Percentiles rank a stretch among this genome's conserved stretches.
phyloP scores from a whole-genome alignment of 106 monocot genomes.

The Xerophyta viscosa region DNA sequence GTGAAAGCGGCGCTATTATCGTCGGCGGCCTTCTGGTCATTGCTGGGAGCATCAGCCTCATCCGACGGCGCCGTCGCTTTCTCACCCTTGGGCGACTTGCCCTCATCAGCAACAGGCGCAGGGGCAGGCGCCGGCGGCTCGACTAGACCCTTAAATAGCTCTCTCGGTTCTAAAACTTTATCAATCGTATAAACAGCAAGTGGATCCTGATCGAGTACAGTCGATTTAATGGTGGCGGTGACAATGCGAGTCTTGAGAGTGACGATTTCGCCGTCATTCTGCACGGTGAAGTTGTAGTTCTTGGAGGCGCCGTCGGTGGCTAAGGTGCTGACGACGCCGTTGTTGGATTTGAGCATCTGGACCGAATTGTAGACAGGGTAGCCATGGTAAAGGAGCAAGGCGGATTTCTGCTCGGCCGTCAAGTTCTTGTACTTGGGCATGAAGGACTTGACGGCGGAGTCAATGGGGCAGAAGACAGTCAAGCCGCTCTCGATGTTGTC shows the following conservation, averaged over 20 bases:
- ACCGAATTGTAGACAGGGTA: conserved; percentile 40
- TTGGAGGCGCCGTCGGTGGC: conserved; percentile 22
- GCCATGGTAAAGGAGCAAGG: conserved; percentile 42
- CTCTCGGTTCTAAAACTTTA: conserved; percentile 34
- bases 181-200: conserved; percentile 24
- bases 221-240: conserved; percentile 19
- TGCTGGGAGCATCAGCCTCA: conserved; percentile 2
- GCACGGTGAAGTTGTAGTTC: conserved; percentile 22
- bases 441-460: conserved; percentile 32
- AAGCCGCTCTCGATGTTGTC: conserved; percentile 32
- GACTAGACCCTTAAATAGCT: conserved; percentile 26
- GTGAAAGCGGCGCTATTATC: conserved; percentile 6
- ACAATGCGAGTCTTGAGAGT: conserved; percentile 20
- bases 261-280: conserved; percentile 20
- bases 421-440: conserved; percentile 47
- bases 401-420: conserved; percentile 14
- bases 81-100: neutral
- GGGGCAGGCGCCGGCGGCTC: no score
- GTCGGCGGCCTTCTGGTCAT: conserved; percentile 21
- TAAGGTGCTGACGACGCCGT: conserved; percentile 31
- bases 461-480: conserved; percentile 47
- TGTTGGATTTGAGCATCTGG: conserved; percentile 35
- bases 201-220: conserved; percentile 24
- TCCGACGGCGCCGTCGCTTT: conserved; percentile 18
- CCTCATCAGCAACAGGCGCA: no score